Base-by-base conservation (phyloP, 768 basidiomycete genomes). In the Naganishia vishniacii region DNA sequence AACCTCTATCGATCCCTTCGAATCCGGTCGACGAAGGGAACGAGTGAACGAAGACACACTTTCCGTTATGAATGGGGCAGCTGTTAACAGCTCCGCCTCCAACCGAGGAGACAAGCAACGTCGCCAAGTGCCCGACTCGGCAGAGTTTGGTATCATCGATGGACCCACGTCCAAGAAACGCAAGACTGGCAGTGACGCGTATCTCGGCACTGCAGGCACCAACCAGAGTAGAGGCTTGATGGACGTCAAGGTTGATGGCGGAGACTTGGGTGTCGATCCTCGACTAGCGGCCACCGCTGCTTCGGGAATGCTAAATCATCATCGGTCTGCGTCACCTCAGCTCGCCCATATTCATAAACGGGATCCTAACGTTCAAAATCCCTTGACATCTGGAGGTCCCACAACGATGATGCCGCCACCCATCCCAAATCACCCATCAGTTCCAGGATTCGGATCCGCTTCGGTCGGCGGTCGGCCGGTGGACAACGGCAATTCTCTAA, bases 1-100 rank as follows among this genome's bases (percentile, higher is more conserved):
- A 6, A 67, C 65, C 29, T 29, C 61, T 7, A 62, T 45, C 18
- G 65, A 67, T 18, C 61, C 65, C 8, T 67, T 67, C 46, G 65
- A 67, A n/a, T 18, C 62, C 9, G 40, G 62, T 31, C n/a, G 53
- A 31, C 37, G 53, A 7, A 4, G 53, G 8, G 53, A 56, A 4
- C 32, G 53, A 31, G 53, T n/a, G 11, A 34, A 34, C 23, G 53
- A 56, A 18, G 53, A 56, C 3, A 20, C 20, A 26, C 20, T 37
- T 2, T n/a, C 53, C 11, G 53, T 3, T n/a, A 23, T 41, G 53
- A 56, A 56, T 16, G 53, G 53, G 0, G 20, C 32, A 31, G 32
- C 32, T 7, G 25, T 26, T 1, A 20, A 31, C 31, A 32, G 49
- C 31, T 32, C 49, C 18, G 34, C 32, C 26, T 37, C 15, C 23